Percentiles rank a stretch among this genome's conserved stretches.
Evolutionary conservation across 345 rosid species (phyloP).

Genomic region (Arabidopsis thaliana): TAIR10.1 NC_003071.7:10867501-10868000

Average conservation of each 20-base stretch:
- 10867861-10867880: slow-evolving; percentile 92
- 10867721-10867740: slow-evolving; percentile 69
- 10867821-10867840: slow-evolving; percentile 89
- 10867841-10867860: slow-evolving; percentile 78
- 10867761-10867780: slow-evolving; percentile 95
- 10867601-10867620: slow-evolving; percentile 81
- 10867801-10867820: slow-evolving; percentile 87
- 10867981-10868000: slow-evolving; percentile 95
- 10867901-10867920: slow-evolving; percentile 92
- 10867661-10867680: neutral
- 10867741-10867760: slow-evolving; percentile 84
- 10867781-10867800: slow-evolving; percentile 86
- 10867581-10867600: slow-evolving; percentile 74
- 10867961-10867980: slow-evolving; percentile 96
- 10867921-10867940: slow-evolving; percentile 97
- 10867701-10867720: neutral
- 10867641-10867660: slow-evolving; percentile 78
- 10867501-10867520: slow-evolving; percentile 95
- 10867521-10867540: slow-evolving; percentile 99
- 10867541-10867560: slow-evolving; percentile 98
- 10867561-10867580: slow-evolving; percentile 87
- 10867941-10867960: slow-evolving; percentile 97
- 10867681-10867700: neutral
- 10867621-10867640: slow-evolving; percentile 77
- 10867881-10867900: slow-evolving; percentile 96